Base-by-base conservation (phyloP, 768 basidiomycete genomes). In the Agrocybe chaxingu region DNA sequence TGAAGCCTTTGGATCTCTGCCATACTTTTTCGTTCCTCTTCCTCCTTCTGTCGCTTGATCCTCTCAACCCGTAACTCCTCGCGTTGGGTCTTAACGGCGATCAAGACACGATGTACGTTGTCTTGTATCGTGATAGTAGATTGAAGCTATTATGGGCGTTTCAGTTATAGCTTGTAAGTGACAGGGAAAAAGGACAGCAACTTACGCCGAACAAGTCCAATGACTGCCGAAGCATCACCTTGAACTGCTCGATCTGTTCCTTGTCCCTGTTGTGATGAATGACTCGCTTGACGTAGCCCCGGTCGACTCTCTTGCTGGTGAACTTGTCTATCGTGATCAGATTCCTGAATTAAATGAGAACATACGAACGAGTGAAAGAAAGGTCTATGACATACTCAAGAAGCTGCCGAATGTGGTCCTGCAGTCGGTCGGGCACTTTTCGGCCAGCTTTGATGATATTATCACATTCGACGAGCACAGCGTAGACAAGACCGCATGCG, bases 401-500 rank as follows among this genome's bases (percentile, higher is more conserved):
- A 9, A 53, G 52, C 9, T 18, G 29, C 2, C 5, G 8, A 1
- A 49, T 16, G 3, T 49, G 47, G 0, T 12, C 11, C 12, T 45
- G 42, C 29, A 53, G 13, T 1, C 43, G 30, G 8, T 29, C 31
- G n/a, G 52, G 52, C 2, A 53, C 30, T 8, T n/a, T 24, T 4
- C 43, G 36, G 1, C 52, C 47, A 10, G 45, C 35, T 33, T 46
- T 36, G 2, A 48, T 9, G n/a, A 53, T 53, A n/a, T 16, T 39
- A 1, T 53, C 29, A 9, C 52, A 53, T 41, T 53, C 47, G 1
- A 49, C 10, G 7, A 41, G 16, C 12, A 49, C 19, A 1, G 52
- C 47, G 18, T 48, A 53, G n/a, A 53, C 52, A 8, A 53, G 33
- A 10, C 52, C 48, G 19, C 48, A 53, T 8, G 47, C 52, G 19